A percentile compares a stretch with the other conserved stretches of the same genome.
phyloP scores from a whole-genome alignment of 2,329 filamentous ascomycete genomes.

The Xylaria sp. region DNA sequence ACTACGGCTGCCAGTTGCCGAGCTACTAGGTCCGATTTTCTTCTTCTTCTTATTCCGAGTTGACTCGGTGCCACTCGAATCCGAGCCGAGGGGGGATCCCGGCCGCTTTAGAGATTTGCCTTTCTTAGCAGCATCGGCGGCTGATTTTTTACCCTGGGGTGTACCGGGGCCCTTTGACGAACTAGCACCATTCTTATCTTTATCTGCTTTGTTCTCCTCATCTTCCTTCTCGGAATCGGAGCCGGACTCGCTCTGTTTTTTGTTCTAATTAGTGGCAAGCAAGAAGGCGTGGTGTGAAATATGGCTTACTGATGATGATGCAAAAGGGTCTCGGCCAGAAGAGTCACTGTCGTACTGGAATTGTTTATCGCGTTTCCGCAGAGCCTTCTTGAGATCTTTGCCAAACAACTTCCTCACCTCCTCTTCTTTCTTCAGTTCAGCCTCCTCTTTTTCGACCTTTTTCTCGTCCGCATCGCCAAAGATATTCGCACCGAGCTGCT shows the following conservation, averaged over 20 bases:
- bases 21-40: conserved; percentile 50
- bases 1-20: conserved; percentile 63
- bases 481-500: conserved; percentile 87
- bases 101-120: conserved; percentile 79
- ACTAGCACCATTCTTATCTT: conserved; percentile 62
- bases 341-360: conserved; percentile 82
- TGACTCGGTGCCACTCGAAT: conserved; percentile 92
- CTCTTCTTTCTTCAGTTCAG: conserved; percentile 75
- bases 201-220: conserved; percentile 56
- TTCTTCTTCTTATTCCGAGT: conserved; percentile 81
- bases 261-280: conserved; percentile 40
- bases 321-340: conserved; percentile 65
- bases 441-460: conserved; percentile 78
- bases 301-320: conserved; percentile 59
- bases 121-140: conserved; percentile 63
- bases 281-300: conserved; percentile 30
- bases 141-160: conserved; percentile 61
- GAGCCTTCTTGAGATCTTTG: conserved; percentile 81
- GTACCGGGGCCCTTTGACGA: conserved; percentile 75
- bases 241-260: conserved; percentile 50
- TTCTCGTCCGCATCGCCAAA: conserved; percentile 78
- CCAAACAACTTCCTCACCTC: conserved; percentile 76
- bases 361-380: conserved; percentile 87
- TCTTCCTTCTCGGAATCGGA: conserved; percentile 57
- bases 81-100: conserved; percentile 87